These are phyloP conservation scores for Rubia peregrina DNA, from an alignment of 305 asterid species.

Conservation along the genomic window DNA sequence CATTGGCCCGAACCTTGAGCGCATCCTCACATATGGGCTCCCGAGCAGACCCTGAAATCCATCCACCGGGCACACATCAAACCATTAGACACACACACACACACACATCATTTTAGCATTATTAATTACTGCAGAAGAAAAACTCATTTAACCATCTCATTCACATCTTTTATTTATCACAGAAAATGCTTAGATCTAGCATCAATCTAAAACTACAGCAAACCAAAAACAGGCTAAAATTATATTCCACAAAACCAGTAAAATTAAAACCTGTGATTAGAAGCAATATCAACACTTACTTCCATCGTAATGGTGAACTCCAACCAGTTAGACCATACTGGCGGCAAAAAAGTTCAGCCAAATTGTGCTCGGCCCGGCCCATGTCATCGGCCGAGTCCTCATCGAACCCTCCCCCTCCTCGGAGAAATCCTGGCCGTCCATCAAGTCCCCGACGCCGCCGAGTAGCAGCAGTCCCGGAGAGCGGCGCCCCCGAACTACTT, in stretches of 20 bases:
- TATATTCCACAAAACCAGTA: background rate
- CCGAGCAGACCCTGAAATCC: constrained; percentile 50
- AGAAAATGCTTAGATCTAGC: too few relatives aligned
- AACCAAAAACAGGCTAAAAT: too few relatives aligned
- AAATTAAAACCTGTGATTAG: background rate
- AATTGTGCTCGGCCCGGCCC: background rate
- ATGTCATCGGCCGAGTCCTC: background rate
- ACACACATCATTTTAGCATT: too few relatives aligned
- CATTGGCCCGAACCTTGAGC: constrained; percentile 44
- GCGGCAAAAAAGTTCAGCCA: background rate
- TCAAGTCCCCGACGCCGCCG: background rate
- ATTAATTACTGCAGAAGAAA: too few relatives aligned
- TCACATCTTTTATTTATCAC: too few relatives aligned
- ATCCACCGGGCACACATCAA: constrained; percentile 24
- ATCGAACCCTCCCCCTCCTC: background rate
- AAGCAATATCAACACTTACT: background rate
- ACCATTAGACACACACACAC: too few relatives aligned
- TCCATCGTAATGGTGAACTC: background rate
- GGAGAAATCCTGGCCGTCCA: background rate
- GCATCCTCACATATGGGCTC: constrained; percentile 38
- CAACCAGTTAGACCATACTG: background rate
- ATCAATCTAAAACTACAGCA: too few relatives aligned
- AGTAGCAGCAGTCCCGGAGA: background rate
- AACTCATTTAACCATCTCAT: too few relatives aligned
- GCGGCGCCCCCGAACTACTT: too few relatives aligned